Evolutionary conservation across 225 moss, liverwort and hornwort genomes (phyloP), one percentile per base, ranked within the genome.

Genomic region (Takakia lepidozioides): DNA sequence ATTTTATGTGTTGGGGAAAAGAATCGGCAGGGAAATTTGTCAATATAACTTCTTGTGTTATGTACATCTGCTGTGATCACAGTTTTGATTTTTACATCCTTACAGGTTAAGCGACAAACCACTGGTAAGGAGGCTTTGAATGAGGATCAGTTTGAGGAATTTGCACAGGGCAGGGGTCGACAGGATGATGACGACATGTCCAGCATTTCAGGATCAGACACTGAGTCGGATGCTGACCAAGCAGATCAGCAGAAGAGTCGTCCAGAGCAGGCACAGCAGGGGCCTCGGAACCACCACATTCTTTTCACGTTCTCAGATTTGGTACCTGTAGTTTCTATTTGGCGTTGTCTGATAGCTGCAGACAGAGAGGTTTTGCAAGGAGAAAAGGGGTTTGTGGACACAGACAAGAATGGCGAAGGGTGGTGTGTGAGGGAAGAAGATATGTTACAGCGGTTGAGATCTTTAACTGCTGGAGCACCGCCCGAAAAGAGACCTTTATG

Each of bases 181-280:
- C 64, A 70, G 25, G 78, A 51, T 11, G 58, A 78, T 50, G 98
- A 81, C 25, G 98, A 91, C 46, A 65, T 98, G 43, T 98, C 98
- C 7, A 98, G 98, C 62, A 91, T 98, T 58, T 98, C 98, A 44
- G 98, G 98, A 38, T 98, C 98, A 44, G 98, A 98, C 19, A 54
- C 65, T 23, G 98, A 88, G 65, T 69, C 84, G 3, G 91, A 87
- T 59, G 63, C 64, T 32, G 32, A 32, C 8, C 8, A 32, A 11
- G 32, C 32, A 32, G 11, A 7, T 49, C 85, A 85, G 37, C 68
- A 78, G 38, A 56, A 32, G 7, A 63, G 47, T 51, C 32, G 10
- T 17, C 61, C 26, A 55, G 19, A 50, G 19, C 11, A 41, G 27
- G 55, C 17, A 25, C 74, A 69, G 18, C 54, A 63, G 61, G 71